Conservation (phyloP, 2,329 filamentous ascomycete genomes). For the Byssothecium circinans region DNA sequence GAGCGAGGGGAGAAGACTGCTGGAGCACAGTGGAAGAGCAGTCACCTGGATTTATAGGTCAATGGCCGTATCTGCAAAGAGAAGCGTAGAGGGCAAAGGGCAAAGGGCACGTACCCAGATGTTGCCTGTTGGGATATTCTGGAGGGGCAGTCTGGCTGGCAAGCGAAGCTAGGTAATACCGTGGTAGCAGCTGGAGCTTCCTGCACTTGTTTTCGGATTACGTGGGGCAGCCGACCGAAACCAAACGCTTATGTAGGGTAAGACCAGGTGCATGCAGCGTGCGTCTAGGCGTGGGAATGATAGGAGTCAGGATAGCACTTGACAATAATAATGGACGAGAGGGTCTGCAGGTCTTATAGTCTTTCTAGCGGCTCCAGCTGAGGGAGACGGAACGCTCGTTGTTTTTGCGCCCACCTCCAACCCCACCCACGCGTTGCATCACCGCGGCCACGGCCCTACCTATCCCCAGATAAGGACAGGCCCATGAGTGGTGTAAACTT, state of each 20-base stretch:
- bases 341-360: constrained; percentile 7
- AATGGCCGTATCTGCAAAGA: background rate
- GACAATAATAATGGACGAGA: background rate
- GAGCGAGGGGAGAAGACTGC: background rate
- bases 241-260: background rate
- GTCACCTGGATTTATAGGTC: background rate
- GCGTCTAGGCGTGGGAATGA: no score
- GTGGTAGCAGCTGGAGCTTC: constrained; percentile 9
- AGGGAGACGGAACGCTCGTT: constrained; percentile 10
- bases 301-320: no score
- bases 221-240: constrained; percentile 12
- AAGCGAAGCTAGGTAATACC: constrained; percentile 17
- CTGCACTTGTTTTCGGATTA: constrained; percentile 13
- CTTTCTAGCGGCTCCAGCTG: background rate
- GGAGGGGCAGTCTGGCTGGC: constrained; percentile 7
- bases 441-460: constrained; percentile 6
- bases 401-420: constrained; percentile 9
- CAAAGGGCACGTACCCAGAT: constrained; percentile 7
- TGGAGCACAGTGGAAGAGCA: constrained; percentile 4
- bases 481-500: background rate
- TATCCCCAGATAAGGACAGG: constrained; percentile 8
- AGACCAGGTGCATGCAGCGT: background rate
- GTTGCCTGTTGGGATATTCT: constrained; percentile 19
- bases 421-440: constrained; percentile 14
- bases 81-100: no score